These are phyloP conservation scores for Odontarrhena argentea DNA, from an alignment of 345 rosid genomes.

Conservation along the genomic window DNA sequence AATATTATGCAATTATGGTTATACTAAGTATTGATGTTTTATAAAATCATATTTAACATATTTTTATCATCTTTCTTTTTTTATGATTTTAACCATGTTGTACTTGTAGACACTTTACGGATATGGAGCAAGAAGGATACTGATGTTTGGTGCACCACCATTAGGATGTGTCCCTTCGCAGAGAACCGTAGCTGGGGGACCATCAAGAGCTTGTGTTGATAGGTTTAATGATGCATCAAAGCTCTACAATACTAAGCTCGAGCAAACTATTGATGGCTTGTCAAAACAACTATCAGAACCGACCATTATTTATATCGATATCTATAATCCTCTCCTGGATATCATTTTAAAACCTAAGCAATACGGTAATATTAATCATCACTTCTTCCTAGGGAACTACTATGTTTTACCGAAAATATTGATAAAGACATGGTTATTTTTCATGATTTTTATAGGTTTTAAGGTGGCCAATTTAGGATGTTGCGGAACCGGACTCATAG, in stretches of 20 bases:
- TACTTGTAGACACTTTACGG: conserved; percentile 33
- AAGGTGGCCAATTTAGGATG: conserved; percentile 58
- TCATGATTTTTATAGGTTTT: conserved; percentile 49
- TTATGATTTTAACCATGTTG: not conserved
- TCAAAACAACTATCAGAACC: conserved; percentile 34
- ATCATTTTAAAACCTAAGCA: conserved; percentile 51
- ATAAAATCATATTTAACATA: not conserved
- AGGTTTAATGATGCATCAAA: conserved; percentile 31
- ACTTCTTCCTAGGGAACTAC: too few species aligned
- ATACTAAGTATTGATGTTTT: not conserved
- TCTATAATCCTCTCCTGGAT: conserved; percentile 45
- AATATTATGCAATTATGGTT: not conserved
- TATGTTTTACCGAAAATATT: not conserved
- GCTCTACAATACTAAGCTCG: conserved; percentile 40
- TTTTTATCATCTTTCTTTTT: not conserved
- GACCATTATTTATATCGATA: conserved; percentile 45
- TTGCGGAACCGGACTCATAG: conserved; percentile 72
- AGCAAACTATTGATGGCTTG: conserved; percentile 22
- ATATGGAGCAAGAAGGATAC: conserved; percentile 44
- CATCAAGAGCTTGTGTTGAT: conserved; percentile 31
- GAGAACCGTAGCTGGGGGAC: conserved; percentile 46
- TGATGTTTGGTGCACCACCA: conserved; percentile 43
- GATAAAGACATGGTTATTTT: not conserved
- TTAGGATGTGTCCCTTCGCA: conserved; percentile 44
- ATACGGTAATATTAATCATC: conserved; percentile 50